Percentiles rank a stretch among this genome's conserved stretches.
These are phyloP conservation scores for Vanrija sp. DNA, from an alignment of 1,284 basidiomycete species.

Conservation along the genomic window DNA sequence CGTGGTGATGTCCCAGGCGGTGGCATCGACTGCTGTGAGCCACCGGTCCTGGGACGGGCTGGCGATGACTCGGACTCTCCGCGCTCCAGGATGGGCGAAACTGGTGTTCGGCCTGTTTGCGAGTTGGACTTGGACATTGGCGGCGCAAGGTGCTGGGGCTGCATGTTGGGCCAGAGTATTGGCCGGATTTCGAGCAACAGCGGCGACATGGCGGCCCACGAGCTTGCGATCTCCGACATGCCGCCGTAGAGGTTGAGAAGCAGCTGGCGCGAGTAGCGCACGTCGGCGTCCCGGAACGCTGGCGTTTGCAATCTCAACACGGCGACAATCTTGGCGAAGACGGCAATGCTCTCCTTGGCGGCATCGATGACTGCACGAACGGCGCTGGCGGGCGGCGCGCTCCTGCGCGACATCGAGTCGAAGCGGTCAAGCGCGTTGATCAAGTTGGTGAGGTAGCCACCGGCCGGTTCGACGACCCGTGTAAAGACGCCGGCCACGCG, in stretches of 20 bases:
- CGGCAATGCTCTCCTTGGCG: conserved; percentile 77
- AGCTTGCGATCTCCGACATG: conserved; percentile 77
- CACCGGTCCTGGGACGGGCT: neutral
- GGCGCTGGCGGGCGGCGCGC: conserved; percentile 58
- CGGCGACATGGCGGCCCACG: conserved; percentile 77
- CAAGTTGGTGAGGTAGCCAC: conserved; percentile 73
- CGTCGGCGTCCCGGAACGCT: conserved; percentile 63
- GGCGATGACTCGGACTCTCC: conserved; percentile 18
- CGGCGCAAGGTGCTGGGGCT: conserved; percentile 15
- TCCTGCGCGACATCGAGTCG: conserved; percentile 72
- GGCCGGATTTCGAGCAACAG: conserved; percentile 68
- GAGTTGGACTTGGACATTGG: conserved; percentile 15
- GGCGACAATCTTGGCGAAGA: conserved; percentile 80
- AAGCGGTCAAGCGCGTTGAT: conserved; percentile 90
- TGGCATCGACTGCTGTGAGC: conserved; percentile 3
- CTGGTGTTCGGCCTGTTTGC: conserved; percentile 39
- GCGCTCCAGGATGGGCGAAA: conserved; percentile 49
- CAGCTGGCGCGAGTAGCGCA: conserved; percentile 82
- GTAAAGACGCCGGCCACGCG: conserved; percentile 74
- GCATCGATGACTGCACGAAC: conserved; percentile 77
- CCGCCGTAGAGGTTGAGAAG: conserved; percentile 86
- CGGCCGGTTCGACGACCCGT: conserved; percentile 81
- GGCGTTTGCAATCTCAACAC: conserved; percentile 77
- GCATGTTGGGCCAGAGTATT: conserved; percentile 62
- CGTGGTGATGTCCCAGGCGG: conserved; percentile 12